These are phyloP conservation scores for Ceratobasidium sp. DNA, from an alignment of 1,284 basidiomycete genomes.

Conservation along the genomic window DNA sequence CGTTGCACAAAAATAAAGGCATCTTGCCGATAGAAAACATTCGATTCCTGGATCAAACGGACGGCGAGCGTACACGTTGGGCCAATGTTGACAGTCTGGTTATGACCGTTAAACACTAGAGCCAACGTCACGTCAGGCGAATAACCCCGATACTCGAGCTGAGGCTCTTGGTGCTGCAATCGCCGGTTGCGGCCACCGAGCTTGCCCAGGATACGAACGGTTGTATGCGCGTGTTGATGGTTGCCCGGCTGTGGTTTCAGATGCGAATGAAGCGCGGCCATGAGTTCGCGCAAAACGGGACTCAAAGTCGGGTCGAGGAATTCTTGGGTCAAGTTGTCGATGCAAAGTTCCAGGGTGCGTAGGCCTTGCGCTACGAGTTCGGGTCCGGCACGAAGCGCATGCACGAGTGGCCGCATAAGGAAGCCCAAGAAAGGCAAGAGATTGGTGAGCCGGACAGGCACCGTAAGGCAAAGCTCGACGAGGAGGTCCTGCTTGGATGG, in stretches of 20 bases:
- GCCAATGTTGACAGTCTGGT: conserved; percentile 73
- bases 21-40: conserved; percentile 69
- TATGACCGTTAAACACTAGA: conserved; percentile 75
- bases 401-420: conserved; percentile 94
- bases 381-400: conserved; percentile 85
- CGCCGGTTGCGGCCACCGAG: conserved; percentile 94
- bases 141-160: conserved; percentile 73
- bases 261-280: conserved; percentile 91
- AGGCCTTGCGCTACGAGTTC: conserved; percentile 96
- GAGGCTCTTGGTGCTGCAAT: conserved; percentile 81
- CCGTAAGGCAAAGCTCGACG: conserved; percentile 96
- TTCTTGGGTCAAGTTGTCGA: conserved; percentile 98
- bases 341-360: conserved; percentile 97
- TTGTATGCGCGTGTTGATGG: conserved; percentile 92
- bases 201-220: conserved; percentile 96
- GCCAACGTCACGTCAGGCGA: conserved; percentile 72
- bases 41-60: conserved; percentile 67
- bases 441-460: conserved; percentile 94
- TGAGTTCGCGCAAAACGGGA: conserved; percentile 90
- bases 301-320: conserved; percentile 97
- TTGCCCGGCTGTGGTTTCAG: conserved; percentile 90
- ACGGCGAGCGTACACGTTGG: conserved; percentile 77
- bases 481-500: conserved; percentile 82
- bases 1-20: conserved; percentile 83
- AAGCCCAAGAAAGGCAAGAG: conserved; percentile 94